Evolutionary conservation across 108 stramenopile species (phyloP), one percentile per base, ranked within the genome.

Genomic region (Nannochloropsis granulata): DNA sequence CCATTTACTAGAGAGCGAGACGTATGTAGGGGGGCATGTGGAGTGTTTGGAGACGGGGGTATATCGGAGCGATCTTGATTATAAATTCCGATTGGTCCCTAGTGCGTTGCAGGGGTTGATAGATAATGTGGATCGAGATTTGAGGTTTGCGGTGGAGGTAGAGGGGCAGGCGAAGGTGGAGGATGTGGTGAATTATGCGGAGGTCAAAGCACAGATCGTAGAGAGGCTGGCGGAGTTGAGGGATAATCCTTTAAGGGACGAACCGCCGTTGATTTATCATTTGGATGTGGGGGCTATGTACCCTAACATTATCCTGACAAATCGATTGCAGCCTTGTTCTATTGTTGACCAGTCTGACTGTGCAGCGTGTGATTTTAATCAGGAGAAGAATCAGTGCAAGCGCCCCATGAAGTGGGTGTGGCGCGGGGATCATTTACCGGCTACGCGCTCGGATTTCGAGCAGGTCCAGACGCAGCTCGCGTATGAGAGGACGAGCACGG

Each of bases 281-380:
- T 84, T 94, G 79, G 98, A 98, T 88, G 98, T 99, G 10, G 97
- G 95, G 44, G 98, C 98, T 42, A 99, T 99, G 98, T 99, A 99
- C 91, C 98, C 98, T 80, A 99, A 99, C 92, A 99, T 99, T 85
- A 99, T 99, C 87, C 85, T 99, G 34, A 96, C 97, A 23, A 99
- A 99, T 86, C 94, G 98, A 13, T 90, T 99, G 78, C 98, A 99
- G 91, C 97, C 43, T 8, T 82, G 82, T 13, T 19, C 46, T 45
- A 81, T 44, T 44, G 97, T 98, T 21, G 91, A 96, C 87, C 95
- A 96, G 86, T 93, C 94, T 25, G 94, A 90, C 25, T 99, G 98
- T 89, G 98, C 98, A 8, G 91, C 95, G 10, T 99, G 98, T 86
- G 96, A 97, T 83, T 99, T 94, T 90, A 99, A 99, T 90, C 94